Base-by-base conservation (phyloP, 352 stramenopile genomes). In the Globisporangium echinulatum region DNA sequence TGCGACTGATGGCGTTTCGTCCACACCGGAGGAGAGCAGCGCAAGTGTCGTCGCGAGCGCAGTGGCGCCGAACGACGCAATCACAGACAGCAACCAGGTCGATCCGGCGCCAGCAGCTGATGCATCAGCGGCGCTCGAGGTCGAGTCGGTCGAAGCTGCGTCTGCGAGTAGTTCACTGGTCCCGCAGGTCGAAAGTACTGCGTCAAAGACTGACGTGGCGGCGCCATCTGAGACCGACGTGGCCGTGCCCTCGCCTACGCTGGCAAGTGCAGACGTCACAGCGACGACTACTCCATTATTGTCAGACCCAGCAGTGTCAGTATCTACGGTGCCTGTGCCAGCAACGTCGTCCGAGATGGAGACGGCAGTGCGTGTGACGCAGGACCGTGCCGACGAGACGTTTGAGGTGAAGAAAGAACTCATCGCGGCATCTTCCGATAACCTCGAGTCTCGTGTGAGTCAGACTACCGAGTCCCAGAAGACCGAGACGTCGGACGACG, bases 361-460 rank as follows among this genome's bases (percentile, higher is more conserved):
- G 55, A 62, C 40, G 58, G 9, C 39, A 25, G 56, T 58, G 17
- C 6, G 11, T 54, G 47, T 46, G 19, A 60, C 25, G 25, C 7
- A 36, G 62, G 44, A 44, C 5, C 33, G 17, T 10, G 17, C n/a
- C 5, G 36, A 42, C 6, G 48, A 62, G 46, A 37, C 58, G 11
- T 57, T 71, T 43, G 56, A 67, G 8, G 51, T 69, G 14, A 69
- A 69, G 50, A 58, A 72, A 46, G 59, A 70, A 38, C 56, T 63
- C 25, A 59, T 68, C 17, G 49, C 54, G 4, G 39, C 47, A 40
- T 51, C 40, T 3, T 59, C 40, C 7, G 52, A 56, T 2, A 2
- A 33, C 25, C 25, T 33, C 25, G 25, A 33, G 25, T 33, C 25
- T 33, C 25, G 2, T 33, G 25, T 1, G 25, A 33, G 25, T 33